Conservation (phyloP, 768 basidiomycete genomes). For the Tylopilus subfusipes region DNA sequence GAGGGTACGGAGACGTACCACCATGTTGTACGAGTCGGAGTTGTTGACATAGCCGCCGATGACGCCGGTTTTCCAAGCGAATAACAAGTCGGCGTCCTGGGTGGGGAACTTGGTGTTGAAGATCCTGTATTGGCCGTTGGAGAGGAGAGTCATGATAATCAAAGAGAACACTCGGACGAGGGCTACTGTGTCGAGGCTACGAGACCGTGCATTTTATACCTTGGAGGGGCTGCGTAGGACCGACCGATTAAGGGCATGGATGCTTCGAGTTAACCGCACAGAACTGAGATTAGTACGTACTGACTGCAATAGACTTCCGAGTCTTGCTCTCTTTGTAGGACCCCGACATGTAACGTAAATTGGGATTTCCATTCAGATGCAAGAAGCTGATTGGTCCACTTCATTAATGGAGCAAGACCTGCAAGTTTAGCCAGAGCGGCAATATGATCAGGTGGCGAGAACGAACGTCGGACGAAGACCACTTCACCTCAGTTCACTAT, state of each 20-base stretch:
- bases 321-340: too few species aligned
- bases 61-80: background rate
- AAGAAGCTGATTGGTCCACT: too few species aligned
- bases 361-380: too few species aligned
- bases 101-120: background rate
- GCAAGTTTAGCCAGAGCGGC: too few species aligned
- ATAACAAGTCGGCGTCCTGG: background rate
- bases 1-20: background rate
- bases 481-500: too few species aligned
- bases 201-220: background rate
- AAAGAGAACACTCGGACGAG: background rate
- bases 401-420: too few species aligned
- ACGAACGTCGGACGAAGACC: too few species aligned
- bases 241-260: too few species aligned
- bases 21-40: background rate
- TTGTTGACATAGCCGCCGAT: background rate
- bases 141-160: background rate
- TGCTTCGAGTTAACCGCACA: background rate
- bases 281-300: too few species aligned
- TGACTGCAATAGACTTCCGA: too few species aligned
- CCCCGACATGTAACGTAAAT: too few species aligned
- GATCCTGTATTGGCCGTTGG: constrained; percentile 1
- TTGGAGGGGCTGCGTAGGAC: background rate
- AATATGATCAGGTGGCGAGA: too few species aligned
- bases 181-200: background rate